Evolutionary conservation across 2,329 filamentous ascomycete species (phyloP), one percentile per base, ranked within the genome.

Genomic region (Xylaria sp.): DNA sequence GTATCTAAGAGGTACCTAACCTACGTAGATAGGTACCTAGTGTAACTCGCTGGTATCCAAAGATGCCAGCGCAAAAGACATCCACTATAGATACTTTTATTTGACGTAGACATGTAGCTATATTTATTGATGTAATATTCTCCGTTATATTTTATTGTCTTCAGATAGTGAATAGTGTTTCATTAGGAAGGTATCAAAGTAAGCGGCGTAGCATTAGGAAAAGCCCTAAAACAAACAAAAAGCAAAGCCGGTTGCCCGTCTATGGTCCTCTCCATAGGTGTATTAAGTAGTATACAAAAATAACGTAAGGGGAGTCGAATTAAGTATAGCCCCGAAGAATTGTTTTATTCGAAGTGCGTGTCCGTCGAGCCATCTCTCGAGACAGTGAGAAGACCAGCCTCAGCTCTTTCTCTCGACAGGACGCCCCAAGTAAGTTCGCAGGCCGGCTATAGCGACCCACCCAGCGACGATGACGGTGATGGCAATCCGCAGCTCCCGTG

Each of bases 401-500:
- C 50, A 67, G 32, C 63, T 29, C 27, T 60, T 51, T n/a, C 29
- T 53, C 44, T 65, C 29, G 1, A 1, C 21, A 18, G 40, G 32
- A 27, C 69, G 63, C 35, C 65, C 62, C 5, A 73, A 69, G 48
- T 76, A 69, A 3, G 71, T 69, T 50, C 70, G 74, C 55, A 80
- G 67, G 3, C 78, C 78, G 27, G 76, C 70, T 16, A 80, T 74
- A 12, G 74, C 76, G 16, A 80, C 78, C 78, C 78, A 80, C 8
- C 77, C 76, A 9, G 75, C 71, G 8, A 79, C 72, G 32, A 75
- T 68, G 27, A 77, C 75, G 2, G 76, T 78, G 13, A 76, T 62
- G 27, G 76, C 72, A 37, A 79, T 69, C 37, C 77, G 76, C 27
- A 78, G n/a, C 67, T 80, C 78, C 55, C 77, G 77, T 44, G 75